phyloP scores from a whole-genome alignment of 495 filamentous ascomycete genomes.

The Xylaria nigripes region DNA sequence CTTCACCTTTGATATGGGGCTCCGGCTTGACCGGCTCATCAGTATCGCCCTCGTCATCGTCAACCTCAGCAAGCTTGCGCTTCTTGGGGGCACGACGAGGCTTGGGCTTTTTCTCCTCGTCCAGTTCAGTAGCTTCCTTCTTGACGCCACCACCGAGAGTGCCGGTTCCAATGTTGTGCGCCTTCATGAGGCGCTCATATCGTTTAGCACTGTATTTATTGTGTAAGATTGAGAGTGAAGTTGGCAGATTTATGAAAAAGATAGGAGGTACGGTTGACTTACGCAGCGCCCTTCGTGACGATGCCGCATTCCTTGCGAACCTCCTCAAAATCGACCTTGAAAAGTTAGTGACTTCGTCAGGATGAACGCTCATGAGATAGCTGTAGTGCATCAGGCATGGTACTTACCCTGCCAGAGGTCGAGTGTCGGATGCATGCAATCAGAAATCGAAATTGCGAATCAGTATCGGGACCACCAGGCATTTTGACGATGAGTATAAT shows the following conservation, averaged over 20 bases:
- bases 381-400: not conserved
- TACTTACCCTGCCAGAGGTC: constrained; percentile 47
- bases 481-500: not conserved
- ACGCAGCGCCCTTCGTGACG: constrained; percentile 59
- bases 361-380: not conserved
- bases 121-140: constrained; percentile 21
- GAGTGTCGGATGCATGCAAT: constrained; percentile 55
- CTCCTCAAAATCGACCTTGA: constrained; percentile 51
- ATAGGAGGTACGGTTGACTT: constrained; percentile 28
- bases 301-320: constrained; percentile 58
- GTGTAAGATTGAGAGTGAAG: not conserved
- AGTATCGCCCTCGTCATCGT: constrained; percentile 28
- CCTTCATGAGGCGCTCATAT: constrained; percentile 56
- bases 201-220: constrained; percentile 47
- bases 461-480: constrained; percentile 25
- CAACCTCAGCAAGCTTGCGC: constrained; percentile 30
- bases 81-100: constrained; percentile 25
- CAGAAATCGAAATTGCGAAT: constrained; percentile 55
- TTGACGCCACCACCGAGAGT: constrained; percentile 13
- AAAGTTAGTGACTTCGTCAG: constrained; percentile 12
- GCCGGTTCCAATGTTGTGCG: constrained; percentile 37
- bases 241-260: not conserved
- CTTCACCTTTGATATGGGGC: constrained; percentile 20
- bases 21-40: constrained; percentile 30
- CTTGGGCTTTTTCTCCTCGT: constrained; percentile 16